Evolutionary conservation across 1,139 yeast genomes (phyloP).

Genomic region (Blastobotrys indianensis): DNA sequence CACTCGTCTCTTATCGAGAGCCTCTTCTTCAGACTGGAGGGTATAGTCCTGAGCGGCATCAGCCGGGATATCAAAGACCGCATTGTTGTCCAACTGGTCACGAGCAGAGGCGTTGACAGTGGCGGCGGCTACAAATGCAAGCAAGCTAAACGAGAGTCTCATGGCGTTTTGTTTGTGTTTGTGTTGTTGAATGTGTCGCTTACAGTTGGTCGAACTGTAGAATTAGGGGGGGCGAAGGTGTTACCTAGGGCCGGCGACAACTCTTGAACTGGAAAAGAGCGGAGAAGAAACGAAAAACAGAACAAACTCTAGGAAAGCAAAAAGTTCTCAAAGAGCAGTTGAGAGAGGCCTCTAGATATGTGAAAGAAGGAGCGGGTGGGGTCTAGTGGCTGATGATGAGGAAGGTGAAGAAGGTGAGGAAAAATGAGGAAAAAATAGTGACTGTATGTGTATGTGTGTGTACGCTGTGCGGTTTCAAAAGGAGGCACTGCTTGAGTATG

Average conservation of each 20-base stretch:
- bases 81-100: constrained; percentile 1
- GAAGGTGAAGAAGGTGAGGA: too few relatives aligned
- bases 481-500: too few relatives aligned
- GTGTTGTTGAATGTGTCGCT: too few relatives aligned
- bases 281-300: not conserved
- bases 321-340: too few relatives aligned
- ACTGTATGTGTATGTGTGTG: too few relatives aligned
- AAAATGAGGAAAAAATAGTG: too few relatives aligned
- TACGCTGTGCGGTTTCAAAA: too few relatives aligned
- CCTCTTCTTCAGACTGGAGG: constrained; percentile 8
- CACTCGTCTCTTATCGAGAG: not conserved
- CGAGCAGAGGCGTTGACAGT: constrained; percentile 9
- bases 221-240: not conserved
- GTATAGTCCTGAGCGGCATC: not conserved
- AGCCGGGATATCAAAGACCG: constrained; percentile 6
- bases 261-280: too few relatives aligned
- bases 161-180: not conserved
- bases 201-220: not conserved
- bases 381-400: not conserved
- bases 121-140: constrained; percentile 1
- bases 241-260: too few relatives aligned
- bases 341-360: not conserved
- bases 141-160: constrained; percentile 5
- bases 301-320: too few relatives aligned
- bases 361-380: not conserved